phyloP scores from a whole-genome alignment of 345 rosid genomes.

The Eucalyptus cladocalyx region DNA sequence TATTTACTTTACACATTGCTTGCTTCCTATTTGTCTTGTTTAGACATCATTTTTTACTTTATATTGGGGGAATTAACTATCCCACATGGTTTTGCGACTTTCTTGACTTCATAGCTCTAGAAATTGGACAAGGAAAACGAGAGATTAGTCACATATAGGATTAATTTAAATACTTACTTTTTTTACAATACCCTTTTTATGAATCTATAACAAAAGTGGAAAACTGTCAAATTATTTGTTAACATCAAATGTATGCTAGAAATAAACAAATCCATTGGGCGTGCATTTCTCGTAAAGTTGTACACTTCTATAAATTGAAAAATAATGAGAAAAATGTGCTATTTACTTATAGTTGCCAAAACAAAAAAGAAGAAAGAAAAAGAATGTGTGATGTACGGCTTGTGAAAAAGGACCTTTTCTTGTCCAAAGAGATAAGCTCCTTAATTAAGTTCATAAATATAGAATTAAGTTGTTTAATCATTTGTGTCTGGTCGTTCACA shows the following conservation, averaged over 20 bases:
- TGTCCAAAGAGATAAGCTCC: neutral
- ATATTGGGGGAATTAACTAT: neutral
- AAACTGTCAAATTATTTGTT: too few relatives aligned
- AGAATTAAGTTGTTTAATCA: neutral
- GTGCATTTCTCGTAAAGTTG: too few relatives aligned
- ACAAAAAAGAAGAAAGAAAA: neutral
- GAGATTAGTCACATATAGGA: neutral
- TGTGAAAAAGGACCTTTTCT: neutral
- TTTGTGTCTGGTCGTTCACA: neutral
- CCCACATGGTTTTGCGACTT: neutral
- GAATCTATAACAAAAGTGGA: too few relatives aligned
- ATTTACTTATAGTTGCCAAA: neutral
- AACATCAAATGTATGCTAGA: too few relatives aligned
- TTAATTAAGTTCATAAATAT: neutral
- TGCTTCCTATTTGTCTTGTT: neutral
- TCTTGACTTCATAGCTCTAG: neutral
- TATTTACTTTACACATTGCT: neutral
- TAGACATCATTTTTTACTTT: too few relatives aligned
- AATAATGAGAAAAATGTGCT: too few relatives aligned
- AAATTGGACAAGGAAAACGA: too few relatives aligned
- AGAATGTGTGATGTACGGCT: neutral
- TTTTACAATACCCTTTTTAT: neutral
- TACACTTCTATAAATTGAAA: too few relatives aligned
- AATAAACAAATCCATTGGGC: too few relatives aligned
- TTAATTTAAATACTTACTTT: too few relatives aligned